Conservation (phyloP, 371 early-diverging fungal genomes). For the Mortierella sp. region DNA sequence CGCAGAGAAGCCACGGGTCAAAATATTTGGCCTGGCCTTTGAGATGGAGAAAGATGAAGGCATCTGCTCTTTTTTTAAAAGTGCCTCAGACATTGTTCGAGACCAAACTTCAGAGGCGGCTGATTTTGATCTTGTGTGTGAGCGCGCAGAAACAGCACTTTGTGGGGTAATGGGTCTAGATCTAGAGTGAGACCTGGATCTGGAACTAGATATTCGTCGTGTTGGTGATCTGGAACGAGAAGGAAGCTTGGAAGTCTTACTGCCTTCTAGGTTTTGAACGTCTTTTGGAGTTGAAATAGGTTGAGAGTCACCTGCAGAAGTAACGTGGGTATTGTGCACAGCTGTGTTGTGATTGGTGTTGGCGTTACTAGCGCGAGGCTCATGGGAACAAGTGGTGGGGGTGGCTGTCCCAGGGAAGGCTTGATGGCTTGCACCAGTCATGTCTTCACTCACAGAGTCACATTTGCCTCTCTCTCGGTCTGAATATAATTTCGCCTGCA, state of each 20-base stretch:
- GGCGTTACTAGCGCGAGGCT: constrained; percentile 5
- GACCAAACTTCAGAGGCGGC: constrained; percentile 23
- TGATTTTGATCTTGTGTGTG: constrained; percentile 17
- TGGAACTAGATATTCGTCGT: constrained; percentile 24
- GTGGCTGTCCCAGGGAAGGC: constrained; percentile 22
- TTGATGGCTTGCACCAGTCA: constrained; percentile 15
- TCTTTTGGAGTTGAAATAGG: not conserved
- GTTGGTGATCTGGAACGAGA: constrained; percentile 12
- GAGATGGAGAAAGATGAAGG: constrained; percentile 21
- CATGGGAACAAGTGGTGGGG: constrained; percentile 18
- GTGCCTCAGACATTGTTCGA: constrained; percentile 19
- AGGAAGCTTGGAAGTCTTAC: not conserved
- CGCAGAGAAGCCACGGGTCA: constrained; percentile 39
- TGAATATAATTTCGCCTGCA: constrained; percentile 34
- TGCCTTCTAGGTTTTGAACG: not conserved
- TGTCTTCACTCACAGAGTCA: constrained; percentile 31
- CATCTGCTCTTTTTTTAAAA: constrained; percentile 14
- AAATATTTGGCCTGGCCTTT: constrained; percentile 26
- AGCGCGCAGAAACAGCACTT: constrained; percentile 11
- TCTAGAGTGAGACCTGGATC: constrained; percentile 23
- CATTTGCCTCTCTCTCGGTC: constrained; percentile 13
- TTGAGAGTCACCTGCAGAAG: not conserved
- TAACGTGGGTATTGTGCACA: not conserved
- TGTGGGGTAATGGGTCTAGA: constrained; percentile 16
- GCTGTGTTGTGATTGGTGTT: not conserved